Base-by-base conservation (phyloP, 2,329 filamentous ascomycete genomes). In the Colletotrichum cuscutae region DNA sequence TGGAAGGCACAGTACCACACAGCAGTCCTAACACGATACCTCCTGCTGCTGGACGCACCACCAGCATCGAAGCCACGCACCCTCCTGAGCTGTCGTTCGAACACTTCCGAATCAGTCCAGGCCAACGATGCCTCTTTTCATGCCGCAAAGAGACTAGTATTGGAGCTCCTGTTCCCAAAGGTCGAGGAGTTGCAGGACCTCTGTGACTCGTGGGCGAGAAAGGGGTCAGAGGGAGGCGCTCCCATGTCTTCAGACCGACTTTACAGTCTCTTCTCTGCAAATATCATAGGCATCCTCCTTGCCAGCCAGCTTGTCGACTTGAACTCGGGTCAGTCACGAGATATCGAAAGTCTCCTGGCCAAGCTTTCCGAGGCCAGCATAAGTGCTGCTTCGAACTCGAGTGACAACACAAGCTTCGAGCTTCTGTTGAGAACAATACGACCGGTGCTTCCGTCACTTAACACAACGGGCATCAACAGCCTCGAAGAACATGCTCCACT, bases 81-180 rank as follows among this genome's bases (percentile, higher is more conserved):
- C 24, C 19, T 19, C 24, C 12, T 57, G 13, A 46, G 46, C 30
- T 68, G 62, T 4, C 49, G 30, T 5, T 58, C 70, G 19, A 57
- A 19, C 32, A 57, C n/a, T 26, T 37, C 57, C 13, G 76, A 77
- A 30, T 22, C 69, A 6, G 68, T 76, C 42, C 78, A 80, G 22
- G 75, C 78, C 9, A 75, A 75, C 37, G 82, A 85, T 68, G 77
- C 80, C 3, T 81, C 81, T 63, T 79, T 83, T 8, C 82, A 85
- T 76, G 81, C 85, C 2, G 84, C 86, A 1, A 88, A 83, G 71
- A 89, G 86, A 71, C 80, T 90, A 5, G 81, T 87, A 4, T 80
- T 89, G 5, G 89, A 91, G 75, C 82, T 90, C 1, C 80, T 91
- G 32, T 85, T 82, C 52, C 85, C 88, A 1, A 89, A 89, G 74